Percentiles rank a stretch among this genome's conserved stretches.
Conservation (phyloP, 2,329 filamentous ascomycete species). For the Diaporthe ilicicola region DNA sequence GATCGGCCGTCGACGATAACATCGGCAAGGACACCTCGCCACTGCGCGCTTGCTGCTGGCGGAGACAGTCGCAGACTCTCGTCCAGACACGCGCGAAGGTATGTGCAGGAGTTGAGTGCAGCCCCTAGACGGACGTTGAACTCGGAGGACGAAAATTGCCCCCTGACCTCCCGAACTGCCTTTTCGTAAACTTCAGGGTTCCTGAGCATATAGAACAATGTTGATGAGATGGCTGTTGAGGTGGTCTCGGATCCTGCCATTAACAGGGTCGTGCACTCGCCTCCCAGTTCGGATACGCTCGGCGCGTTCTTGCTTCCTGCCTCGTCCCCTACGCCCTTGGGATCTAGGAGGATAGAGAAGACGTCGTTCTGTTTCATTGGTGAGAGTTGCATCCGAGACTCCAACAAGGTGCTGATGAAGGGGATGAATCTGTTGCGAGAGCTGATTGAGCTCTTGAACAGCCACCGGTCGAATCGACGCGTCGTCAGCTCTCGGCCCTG, state of each 20-base stretch:
- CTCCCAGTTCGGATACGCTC: neutral
- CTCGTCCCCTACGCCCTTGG: neutral
- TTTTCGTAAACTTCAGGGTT: neutral
- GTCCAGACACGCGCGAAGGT: conserved; percentile 5
- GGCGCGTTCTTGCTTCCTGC: neutral
- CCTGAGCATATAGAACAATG: conserved; percentile 8
- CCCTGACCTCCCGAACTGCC: neutral
- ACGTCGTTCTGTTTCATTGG: neutral
- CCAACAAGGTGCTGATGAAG: neutral
- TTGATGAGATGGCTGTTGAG: conserved; percentile 2
- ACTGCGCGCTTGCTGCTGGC: conserved; percentile 1
- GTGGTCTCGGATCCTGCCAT: conserved; percentile 16
- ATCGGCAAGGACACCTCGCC: neutral
- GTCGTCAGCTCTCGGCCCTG: conserved; percentile 11
- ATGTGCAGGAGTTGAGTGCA: conserved; percentile 9
- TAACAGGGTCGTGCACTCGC: conserved; percentile 2
- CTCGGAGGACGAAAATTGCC: neutral
- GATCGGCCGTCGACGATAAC: neutral
- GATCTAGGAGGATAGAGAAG: neutral
- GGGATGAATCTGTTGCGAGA: conserved; percentile 15
- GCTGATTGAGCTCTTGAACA: conserved; percentile 2
- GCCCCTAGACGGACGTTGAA: neutral
- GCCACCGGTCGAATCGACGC: conserved; percentile 3
- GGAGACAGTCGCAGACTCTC: conserved; percentile 10
- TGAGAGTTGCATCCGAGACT: neutral